Conservation (phyloP, 495 filamentous ascomycete species). For the Neurospora sublineolata region DNA sequence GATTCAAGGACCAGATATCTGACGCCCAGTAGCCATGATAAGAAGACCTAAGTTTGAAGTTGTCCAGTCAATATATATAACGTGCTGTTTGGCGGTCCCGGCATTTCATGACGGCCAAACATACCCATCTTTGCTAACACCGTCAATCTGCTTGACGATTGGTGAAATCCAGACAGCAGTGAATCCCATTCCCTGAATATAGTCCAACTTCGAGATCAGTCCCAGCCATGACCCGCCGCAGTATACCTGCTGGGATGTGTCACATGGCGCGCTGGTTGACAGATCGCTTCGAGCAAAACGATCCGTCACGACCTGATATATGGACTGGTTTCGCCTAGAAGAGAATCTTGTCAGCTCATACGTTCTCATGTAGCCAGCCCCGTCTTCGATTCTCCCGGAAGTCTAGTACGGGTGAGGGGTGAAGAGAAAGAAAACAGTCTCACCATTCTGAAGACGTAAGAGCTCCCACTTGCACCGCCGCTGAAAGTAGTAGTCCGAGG, state of each 20-base stretch:
- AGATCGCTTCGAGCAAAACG: slow-evolving; percentile 59
- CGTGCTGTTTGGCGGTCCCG: neutral
- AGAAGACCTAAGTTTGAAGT: slow-evolving; percentile 19
- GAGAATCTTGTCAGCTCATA: neutral
- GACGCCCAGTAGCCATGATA: slow-evolving; percentile 75
- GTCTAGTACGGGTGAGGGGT: neutral
- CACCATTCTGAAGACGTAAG: slow-evolving; percentile 14
- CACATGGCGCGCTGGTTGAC: slow-evolving; percentile 46
- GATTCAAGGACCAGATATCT: slow-evolving; percentile 52
- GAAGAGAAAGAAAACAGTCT: neutral
- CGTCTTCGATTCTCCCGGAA: neutral
- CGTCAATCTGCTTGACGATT: slow-evolving; percentile 49
- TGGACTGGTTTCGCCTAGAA: slow-evolving; percentile 48
- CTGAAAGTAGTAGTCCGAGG: neutral
- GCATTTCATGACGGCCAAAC: neutral
- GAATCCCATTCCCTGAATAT: slow-evolving; percentile 72
- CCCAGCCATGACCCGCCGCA: slow-evolving; percentile 70
- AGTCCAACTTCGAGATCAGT: slow-evolving; percentile 56
- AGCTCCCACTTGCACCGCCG: slow-evolving; percentile 1
- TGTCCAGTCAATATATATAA: neutral
- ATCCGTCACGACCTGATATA: slow-evolving; percentile 69
- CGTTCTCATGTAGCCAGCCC: neutral
- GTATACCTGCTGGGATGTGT: slow-evolving; percentile 42
- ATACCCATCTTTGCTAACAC: slow-evolving; percentile 41
- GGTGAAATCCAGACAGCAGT: slow-evolving; percentile 79